Evolutionary conservation across 2,329 filamentous ascomycete species (phyloP), one percentile per base, ranked within the genome.

Genomic region (Aspergillus tanneri): DNA sequence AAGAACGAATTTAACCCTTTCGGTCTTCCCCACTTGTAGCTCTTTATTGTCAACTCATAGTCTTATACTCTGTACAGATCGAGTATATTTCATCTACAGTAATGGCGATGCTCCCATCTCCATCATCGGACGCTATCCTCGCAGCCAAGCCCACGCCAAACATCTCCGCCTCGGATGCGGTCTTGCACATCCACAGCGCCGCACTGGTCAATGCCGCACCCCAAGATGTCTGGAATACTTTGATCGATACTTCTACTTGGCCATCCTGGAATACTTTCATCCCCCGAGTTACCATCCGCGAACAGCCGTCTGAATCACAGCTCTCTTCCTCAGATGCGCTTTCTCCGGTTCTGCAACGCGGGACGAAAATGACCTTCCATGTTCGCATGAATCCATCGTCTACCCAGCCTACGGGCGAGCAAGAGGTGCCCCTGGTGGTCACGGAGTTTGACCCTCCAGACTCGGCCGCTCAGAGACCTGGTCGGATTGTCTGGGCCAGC

Each of bases 201-300:
- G 66, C 58, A 36, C 53, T 58, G 24, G 74, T 77, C 59, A 56
- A 62, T 35, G 74, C 73, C 2, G 66, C 72, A 7, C 63, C 72
- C 3, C 53, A 66, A 18, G 57, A 65, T n/a, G 70, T 77, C 50
- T 76, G 74, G 66, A 61, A 71, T 19, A 65, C 67, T 7, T 59
- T 77, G 3, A 65, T 72, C 40, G 66, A 77, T 57, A 72, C 72
- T 22, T 69, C 72, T 18, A 72, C 69, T 42, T 78, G 71, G 70
- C 65, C 68, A 18, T 56, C 68, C 38, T 78, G 76, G 76, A 78
- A 77, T 54, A 63, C 64, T 5, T 77, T 77, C 57, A 64, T 74
- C 5, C 69, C 73, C 2, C 63, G 65, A 19, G 73, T 76, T 4
- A 69, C 67, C n/a, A 72, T 78, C 54, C 71, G 66, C 36, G 64